A percentile compares a stretch with the other conserved stretches of the same genome.
Evolutionary conservation across 768 basidiomycete genomes (phyloP).

Genomic region (Boletus fagicola): DNA sequence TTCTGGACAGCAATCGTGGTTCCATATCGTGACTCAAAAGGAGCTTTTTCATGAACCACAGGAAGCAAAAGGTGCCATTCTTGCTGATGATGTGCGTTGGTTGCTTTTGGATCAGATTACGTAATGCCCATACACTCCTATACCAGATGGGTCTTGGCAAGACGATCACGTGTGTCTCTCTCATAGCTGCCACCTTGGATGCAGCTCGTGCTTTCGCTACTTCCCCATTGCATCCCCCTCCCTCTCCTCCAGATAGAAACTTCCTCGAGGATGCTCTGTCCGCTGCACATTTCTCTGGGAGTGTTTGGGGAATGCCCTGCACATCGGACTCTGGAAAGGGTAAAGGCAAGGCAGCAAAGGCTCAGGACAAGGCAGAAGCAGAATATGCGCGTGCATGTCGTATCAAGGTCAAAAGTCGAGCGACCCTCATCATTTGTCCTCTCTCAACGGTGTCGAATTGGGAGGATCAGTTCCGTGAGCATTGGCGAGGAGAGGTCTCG

Average conservation of each 20-base stretch:
- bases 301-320: slow-evolving; percentile 84
- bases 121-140: slow-evolving; percentile 15
- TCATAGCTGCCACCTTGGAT: slow-evolving; percentile 82
- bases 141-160: slow-evolving; percentile 95
- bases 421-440: slow-evolving; percentile 95
- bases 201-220: slow-evolving; percentile 67
- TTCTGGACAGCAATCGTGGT: slow-evolving; percentile 57
- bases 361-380: slow-evolving; percentile 69
- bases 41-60: slow-evolving; percentile 65
- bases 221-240: slow-evolving; percentile 47
- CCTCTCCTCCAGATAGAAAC: slow-evolving; percentile 40
- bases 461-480: slow-evolving; percentile 98
- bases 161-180: slow-evolving; percentile 91
- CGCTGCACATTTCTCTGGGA: slow-evolving; percentile 66
- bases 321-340: slow-evolving; percentile 44
- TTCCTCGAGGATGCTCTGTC: slow-evolving; percentile 35
- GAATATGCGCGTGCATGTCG: slow-evolving; percentile 67
- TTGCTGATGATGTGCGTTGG: slow-evolving; percentile 90
- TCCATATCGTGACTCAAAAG: slow-evolving; percentile 80
- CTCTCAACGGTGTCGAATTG: slow-evolving; percentile 96
- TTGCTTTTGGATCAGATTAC: slow-evolving; percentile 10
- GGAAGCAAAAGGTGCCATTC: slow-evolving; percentile 82
- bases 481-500: slow-evolving; percentile 87
- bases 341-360: slow-evolving; percentile 63
- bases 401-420: slow-evolving; percentile 81